Evolutionary conservation across 169 alveolate species (phyloP).

Genomic region (Plasmodium knowlesi): DNA sequence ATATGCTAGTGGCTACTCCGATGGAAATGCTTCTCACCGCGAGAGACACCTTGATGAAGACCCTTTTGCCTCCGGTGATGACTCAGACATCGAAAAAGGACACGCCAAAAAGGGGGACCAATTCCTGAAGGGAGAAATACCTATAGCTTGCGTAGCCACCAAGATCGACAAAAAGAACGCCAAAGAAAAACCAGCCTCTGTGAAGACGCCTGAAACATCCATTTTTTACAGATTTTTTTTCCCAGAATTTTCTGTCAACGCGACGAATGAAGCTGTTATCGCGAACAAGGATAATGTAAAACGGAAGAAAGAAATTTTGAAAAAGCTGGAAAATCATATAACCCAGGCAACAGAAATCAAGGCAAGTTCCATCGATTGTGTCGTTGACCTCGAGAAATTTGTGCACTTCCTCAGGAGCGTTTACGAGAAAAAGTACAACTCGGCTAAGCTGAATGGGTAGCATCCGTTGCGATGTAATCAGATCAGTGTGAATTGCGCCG

Average conservation of each 20-base stretch:
- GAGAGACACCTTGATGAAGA: neutral
- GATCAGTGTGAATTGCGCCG: neutral
- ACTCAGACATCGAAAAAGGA: neutral
- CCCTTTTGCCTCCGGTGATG: conserved; percentile 10
- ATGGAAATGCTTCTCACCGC: neutral
- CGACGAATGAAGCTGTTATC: conserved; percentile 8
- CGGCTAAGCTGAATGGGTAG: neutral
- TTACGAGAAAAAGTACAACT: conserved; percentile 36
- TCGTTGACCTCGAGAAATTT: conserved; percentile 63
- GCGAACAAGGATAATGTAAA: conserved; percentile 28
- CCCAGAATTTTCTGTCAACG: conserved; percentile 24
- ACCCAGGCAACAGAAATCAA: conserved; percentile 69
- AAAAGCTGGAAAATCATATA: conserved; percentile 54
- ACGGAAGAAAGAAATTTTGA: conserved; percentile 48
- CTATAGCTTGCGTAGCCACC: conserved; percentile 67
- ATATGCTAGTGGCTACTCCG: neutral
- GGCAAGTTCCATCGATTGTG: conserved; percentile 67
- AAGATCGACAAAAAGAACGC: conserved; percentile 65
- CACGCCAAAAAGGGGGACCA: conserved; percentile 28
- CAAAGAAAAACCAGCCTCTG: conserved; percentile 67
- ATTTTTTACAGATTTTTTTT: conserved; percentile 31
- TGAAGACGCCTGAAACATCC: conserved; percentile 50
- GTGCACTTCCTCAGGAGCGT: conserved; percentile 29
- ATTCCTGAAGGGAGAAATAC: conserved; percentile 57
- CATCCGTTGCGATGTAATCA: neutral